Base-by-base conservation (phyloP, 441 rosid species). In the Jatropha podagrica region DNA sequence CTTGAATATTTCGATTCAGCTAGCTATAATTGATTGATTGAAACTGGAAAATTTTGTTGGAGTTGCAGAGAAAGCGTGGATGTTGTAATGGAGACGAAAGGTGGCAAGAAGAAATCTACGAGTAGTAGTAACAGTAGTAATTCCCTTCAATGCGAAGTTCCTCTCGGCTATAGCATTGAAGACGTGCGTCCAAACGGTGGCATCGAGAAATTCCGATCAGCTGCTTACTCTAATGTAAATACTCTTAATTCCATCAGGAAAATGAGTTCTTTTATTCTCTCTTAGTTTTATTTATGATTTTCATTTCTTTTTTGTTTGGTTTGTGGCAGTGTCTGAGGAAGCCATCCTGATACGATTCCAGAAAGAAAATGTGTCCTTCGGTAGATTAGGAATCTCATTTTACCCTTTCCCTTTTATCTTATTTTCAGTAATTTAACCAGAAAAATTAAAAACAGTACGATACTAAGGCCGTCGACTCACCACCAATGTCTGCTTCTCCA, bases 101-200 rank as follows among this genome's bases (percentile, higher is more conserved):
- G 85, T 73, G 85, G 90, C 60, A 80, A 76, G 32, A 83, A 82
- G 82, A 88, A 84, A 64, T 73, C 84, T 3, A 74, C 82, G 12
- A 72, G 84, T 55, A 71, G 79, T 6, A 75, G 81, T 37, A 71
- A 80, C 71, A 71, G 37, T 52, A 71, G 83, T 27, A 72, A 81
- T 41, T 77, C 79, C 54, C 5, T 73, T 8, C 85, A 81, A 27
- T 85, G 85, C 84, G 90, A 88, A 82, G 81, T 40, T 76, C 90
- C 92, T 42, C 87, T 87, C 51, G 90, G 88, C n/a, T 88, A 88
- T 83, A 74, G 80, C 83, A 83, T 86, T 74, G 89, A 88, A 86
- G 88, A 88, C 75, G 76, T 88, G 77, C 86, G 89, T 66, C 90
- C 92, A 13, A 76, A 82, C 86, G 92, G 88, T 49, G 92, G 89